Base-by-base conservation (phyloP, 2,329 filamentous ascomycete genomes). In the Diaporthe citri region DNA sequence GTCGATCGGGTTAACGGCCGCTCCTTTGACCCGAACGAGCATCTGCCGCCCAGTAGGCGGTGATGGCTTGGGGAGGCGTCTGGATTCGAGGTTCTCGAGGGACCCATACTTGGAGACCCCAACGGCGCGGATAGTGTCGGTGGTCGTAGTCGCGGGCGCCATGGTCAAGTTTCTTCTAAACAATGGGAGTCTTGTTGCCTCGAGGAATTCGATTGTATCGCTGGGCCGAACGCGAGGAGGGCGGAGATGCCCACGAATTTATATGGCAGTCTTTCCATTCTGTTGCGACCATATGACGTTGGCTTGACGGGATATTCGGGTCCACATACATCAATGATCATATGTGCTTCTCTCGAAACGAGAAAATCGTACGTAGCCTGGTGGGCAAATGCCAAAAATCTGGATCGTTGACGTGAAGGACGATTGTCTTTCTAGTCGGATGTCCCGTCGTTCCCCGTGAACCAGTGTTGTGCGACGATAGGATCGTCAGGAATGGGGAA, bases 1-100 rank as follows among this genome's bases (percentile, higher is more conserved):
- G 76, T 86, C 84, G 71, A 86, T 82, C 0, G 84, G 84, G 39
- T 85, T 86, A 73, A 85, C 80, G 6, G 72, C 67, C 3, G 48
- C 55, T 15, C 80, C 72, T 9, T 46, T 36, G 1, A 52, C 46
- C 20, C 83, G 82, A 86, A 80, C 77, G 13, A 78, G 77, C 67
- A 80, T 71, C 36, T 79, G 76, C 22, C 78, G 78, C 15, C 75
- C 78, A 6, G 75, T 78, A 56, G 79, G 79, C 57, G 76, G 76
- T 12, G 46, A 34, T 15, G 77, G 41, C 34, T 72, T 77, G 13
- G 79, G 77, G n/a, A 80, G 72, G 31, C 73, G 73, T 28, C 22
- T 71, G 12, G 78, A 57, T 17, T 77, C 74, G 20, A 80, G 74
- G 72, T 80, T 80, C 25, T 76, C 77, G 22, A 78, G 66, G 46